A percentile compares a stretch with the other conserved stretches of the same genome.
Evolutionary conservation across 208 protist species (phyloP).

Genomic region (Crithidia bombi): DNA sequence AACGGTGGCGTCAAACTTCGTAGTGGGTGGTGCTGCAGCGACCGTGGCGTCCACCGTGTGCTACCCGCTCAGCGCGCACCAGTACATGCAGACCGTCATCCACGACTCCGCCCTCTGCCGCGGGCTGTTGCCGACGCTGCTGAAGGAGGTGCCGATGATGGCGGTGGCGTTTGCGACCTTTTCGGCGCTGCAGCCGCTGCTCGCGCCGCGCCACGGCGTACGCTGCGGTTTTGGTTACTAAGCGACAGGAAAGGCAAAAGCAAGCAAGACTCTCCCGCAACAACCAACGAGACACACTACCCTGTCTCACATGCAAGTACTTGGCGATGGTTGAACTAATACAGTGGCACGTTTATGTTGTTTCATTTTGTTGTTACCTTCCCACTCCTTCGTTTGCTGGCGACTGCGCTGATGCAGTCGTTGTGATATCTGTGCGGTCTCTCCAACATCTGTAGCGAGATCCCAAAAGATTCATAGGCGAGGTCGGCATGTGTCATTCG

Average conservation of each 20-base stretch:
- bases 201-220: constrained; percentile 77
- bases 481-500: too few relatives aligned
- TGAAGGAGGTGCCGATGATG: constrained; percentile 92
- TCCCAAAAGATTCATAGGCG: too few relatives aligned
- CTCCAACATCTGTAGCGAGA: too few relatives aligned
- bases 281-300: background rate
- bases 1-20: constrained; percentile 63
- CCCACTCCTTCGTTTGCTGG: too few relatives aligned
- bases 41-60: constrained; percentile 84
- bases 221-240: constrained; percentile 91
- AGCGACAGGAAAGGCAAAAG: background rate
- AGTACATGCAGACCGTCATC: constrained; percentile 91
- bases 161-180: constrained; percentile 84
- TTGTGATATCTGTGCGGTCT: too few relatives aligned
- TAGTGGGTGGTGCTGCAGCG: constrained; percentile 77
- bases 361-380: too few relatives aligned
- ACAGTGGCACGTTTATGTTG: too few relatives aligned
- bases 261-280: too few relatives aligned
- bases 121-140: constrained; percentile 69
- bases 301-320: too few relatives aligned
- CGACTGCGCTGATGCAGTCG: too few relatives aligned
- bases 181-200: constrained; percentile 75
- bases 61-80: constrained; percentile 86
- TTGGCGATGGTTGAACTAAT: too few relatives aligned
- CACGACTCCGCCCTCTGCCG: constrained; percentile 90